A percentile compares a stretch with the other conserved stretches of the same genome.
These are phyloP conservation scores for Fusarium sp. DNA, from an alignment of 2,329 filamentous ascomycete genomes.

Conservation along the genomic window DNA sequence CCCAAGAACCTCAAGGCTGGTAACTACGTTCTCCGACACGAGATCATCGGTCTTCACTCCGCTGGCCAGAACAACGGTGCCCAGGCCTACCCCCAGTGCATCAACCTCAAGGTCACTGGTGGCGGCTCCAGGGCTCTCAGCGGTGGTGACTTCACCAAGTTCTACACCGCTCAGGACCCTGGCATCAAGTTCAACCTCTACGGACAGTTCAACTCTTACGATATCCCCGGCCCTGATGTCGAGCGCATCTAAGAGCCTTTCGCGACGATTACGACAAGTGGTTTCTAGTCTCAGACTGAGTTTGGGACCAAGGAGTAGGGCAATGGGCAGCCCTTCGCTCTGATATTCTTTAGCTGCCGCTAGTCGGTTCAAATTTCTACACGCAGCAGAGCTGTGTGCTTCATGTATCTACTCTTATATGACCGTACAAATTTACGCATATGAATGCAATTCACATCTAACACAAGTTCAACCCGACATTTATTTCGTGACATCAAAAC, in stretches of 20 bases:
- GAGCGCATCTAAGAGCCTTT: slow-evolving; percentile 16
- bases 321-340: slow-evolving; percentile 2
- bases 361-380: slow-evolving; percentile 21
- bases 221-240: slow-evolving; percentile 48
- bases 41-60: slow-evolving; percentile 66
- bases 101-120: slow-evolving; percentile 60
- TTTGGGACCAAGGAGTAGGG: slow-evolving; percentile 1
- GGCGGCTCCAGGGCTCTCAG: slow-evolving; percentile 47
- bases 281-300: slow-evolving; percentile 6
- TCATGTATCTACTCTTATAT: slow-evolving; percentile 29
- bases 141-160: slow-evolving; percentile 48
- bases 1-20: slow-evolving; percentile 60
- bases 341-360: slow-evolving; percentile 21
- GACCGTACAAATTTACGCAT: slow-evolving; percentile 16
- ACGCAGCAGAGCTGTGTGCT: slow-evolving; percentile 28
- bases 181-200: slow-evolving; percentile 53
- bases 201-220: slow-evolving; percentile 43
- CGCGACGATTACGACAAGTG: not conserved
- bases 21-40: slow-evolving; percentile 66
- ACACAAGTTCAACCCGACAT: not conserved
- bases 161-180: slow-evolving; percentile 51
- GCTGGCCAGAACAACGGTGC: slow-evolving; percentile 55
- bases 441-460: not conserved
- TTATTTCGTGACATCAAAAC: not conserved
- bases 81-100: slow-evolving; percentile 65